phyloP scores from a whole-genome alignment of 768 basidiomycete genomes.

The Termitomyces sp. region DNA sequence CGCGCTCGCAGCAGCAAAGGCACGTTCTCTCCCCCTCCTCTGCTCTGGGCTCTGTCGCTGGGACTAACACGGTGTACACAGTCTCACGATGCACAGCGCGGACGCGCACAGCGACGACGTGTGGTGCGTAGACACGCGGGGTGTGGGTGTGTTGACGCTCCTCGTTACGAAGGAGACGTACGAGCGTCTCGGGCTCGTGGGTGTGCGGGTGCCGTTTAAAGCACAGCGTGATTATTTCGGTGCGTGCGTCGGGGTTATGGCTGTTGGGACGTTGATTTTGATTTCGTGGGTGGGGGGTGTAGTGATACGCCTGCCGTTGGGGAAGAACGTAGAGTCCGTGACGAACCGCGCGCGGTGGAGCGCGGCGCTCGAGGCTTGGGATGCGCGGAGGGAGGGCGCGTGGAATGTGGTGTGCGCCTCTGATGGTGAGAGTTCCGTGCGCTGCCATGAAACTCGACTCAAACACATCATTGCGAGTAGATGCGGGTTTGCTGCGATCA shows the following conservation, averaged over 20 bases:
- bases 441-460: no score
- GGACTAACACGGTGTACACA: not conserved
- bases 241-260: conserved; percentile 24
- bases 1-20: conserved; percentile 7
- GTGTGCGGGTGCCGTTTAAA: conserved; percentile 50
- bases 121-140: conserved; percentile 69
- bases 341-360: conserved; percentile 32
- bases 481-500: conserved; percentile 19
- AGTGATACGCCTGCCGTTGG: conserved; percentile 48
- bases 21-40: not conserved
- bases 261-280: not conserved
- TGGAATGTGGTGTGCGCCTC: conserved; percentile 46
- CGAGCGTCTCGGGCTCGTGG: conserved; percentile 55
- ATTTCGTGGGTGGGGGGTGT: not conserved
- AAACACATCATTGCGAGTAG: not conserved
- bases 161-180: conserved; percentile 54
- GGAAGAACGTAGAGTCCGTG: conserved; percentile 31
- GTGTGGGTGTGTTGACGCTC: conserved; percentile 53
- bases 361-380: conserved; percentile 45
- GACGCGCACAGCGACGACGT: conserved; percentile 40
- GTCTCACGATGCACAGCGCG: conserved; percentile 29
- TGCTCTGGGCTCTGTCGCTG: no score
- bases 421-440: no score
- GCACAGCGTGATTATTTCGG: conserved; percentile 42
- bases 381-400: conserved; percentile 31